Base-by-base conservation (phyloP, 345 rosid species). In the Tarenaya hassleriana region DNA sequence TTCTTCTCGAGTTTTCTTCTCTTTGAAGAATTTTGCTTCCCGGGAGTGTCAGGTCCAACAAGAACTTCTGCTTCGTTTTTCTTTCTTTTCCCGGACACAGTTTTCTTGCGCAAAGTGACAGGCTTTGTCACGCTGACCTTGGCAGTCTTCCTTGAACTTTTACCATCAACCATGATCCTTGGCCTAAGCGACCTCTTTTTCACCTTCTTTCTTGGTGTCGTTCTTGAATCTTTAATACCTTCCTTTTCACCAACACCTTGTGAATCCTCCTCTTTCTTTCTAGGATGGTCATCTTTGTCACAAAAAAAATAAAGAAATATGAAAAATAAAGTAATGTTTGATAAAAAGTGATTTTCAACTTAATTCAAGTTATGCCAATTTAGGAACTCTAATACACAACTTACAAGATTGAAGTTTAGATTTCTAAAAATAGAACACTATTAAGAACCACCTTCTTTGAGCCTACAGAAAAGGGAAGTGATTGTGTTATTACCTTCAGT, bases 151-250 rank as follows among this genome's bases (percentile, higher is more conserved):
- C 64, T 58, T 12, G 50, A 54, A 12, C 52, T 46, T 9, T 20
- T 65, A 0, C 64, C 60, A 0, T 38, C 59, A 19, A 57, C 69
- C 59, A 51, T 3, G 31, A 65, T 65, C 4, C 21, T 44, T 10
- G 69, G 69, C 40, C 59, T 39, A 16, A 45, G 9, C 10, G 15
- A 58, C 46, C 38, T 58, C 9, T 35, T 35, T n/a, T 10, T 35
- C 9, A 33, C 35, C 35, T 11, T 43, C 0, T 14, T 51, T 15
- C 20, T 64, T n/a, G 7, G 10, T 15, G 11, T 7, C 18, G 0
- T 13, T 10, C 37, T 31, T 15, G 58, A 11, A 3, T 18, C 29
- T 3, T 51, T 64, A 10, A 0, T 52, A 11, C 31, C 51, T 35
- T 5, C 10, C 18, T 15, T 47, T 14, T 18, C 63, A 6, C 1